These are phyloP conservation scores for Pyrus bretschneideri DNA, from an alignment of 306 rosid genomes.

Conservation along the genomic window DNA sequence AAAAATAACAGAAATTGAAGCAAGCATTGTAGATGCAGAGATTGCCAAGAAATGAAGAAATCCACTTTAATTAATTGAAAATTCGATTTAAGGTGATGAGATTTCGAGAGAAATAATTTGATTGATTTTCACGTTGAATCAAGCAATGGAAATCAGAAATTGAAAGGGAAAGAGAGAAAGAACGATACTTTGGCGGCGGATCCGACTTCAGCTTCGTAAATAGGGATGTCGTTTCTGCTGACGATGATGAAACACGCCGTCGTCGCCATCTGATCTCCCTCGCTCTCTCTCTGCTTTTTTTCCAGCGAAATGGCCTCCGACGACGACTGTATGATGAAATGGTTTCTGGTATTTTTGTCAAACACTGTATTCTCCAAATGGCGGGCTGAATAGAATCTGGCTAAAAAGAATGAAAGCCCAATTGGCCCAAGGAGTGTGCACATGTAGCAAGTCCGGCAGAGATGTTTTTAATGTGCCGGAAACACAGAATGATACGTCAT, in stretches of 20 bases:
- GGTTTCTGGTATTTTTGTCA: not conserved
- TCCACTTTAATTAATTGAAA: not conserved
- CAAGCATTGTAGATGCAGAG: not conserved
- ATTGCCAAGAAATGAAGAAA: not conserved
- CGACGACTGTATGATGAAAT: not conserved
- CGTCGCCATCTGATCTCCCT: constrained; percentile 50
- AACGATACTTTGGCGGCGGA: constrained; percentile 72
- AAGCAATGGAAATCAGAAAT: not conserved
- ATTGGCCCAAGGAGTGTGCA: not conserved
- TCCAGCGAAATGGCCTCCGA: not conserved
- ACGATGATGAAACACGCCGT: constrained; percentile 97
- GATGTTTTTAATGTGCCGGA: no score
- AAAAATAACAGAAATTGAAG: not conserved
- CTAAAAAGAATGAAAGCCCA: not conserved
- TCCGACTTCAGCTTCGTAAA: constrained; percentile 98
- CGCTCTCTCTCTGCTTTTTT: not conserved
- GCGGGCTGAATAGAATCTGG: not conserved
- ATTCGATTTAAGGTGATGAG: not conserved
- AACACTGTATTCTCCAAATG: not conserved
- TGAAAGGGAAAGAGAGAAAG: not conserved
- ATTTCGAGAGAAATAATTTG: not conserved
- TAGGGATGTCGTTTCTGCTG: constrained; percentile 93
- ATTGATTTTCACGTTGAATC: not conserved
- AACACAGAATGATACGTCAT: no score
- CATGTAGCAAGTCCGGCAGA: not conserved